Base-by-base conservation (phyloP, 768 basidiomycete species). In the Tylopilus plumbeoviolaceoides region DNA sequence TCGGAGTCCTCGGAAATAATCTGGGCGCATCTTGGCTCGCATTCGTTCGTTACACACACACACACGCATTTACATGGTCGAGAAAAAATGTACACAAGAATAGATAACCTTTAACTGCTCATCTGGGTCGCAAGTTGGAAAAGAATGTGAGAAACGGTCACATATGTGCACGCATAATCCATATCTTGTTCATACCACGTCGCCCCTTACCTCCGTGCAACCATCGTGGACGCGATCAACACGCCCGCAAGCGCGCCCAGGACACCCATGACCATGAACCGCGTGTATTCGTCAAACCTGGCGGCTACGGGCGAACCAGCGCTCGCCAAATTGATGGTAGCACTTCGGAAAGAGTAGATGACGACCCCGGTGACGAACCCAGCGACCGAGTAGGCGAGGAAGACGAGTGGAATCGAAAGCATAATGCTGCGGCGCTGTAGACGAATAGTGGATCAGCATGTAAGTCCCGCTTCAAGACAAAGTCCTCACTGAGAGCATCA, bases 401-500 rank as follows among this genome's bases (percentile, higher is more conserved):
- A 83, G 25, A 89, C 86, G 20, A 88, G 71, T 1, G 89, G 89
- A 12, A 90, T 76, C 1, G 89, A 87, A 54, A 87, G 73, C 35
- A 87, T 69, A 23, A 90, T 70, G 52, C 81, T 82, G 21, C 68
- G 69, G 20, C 83, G 77, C 61, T 78, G 64, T 28, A 2, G 4
- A 15, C 1, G 5, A 15, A 7, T 8, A n/a, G 27, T 4, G 14
- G 17, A 20, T 50, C 56, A 46, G 7, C 7, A 41, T 18, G 28
- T 62, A 39, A 20, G 39, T 58, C 33, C 25, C 10, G 11, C 9
- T 8, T 0, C 18, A 6, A 4, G 70, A 30, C 7, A 15, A 12
- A 33, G 11, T 2, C 60, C 75, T 48, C 57, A 78, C 77, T 46
- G 76, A 73, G 27, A 76, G 72, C 48, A 87, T 56, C 17, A 85